Conservation (phyloP, 1,284 basidiomycete genomes). For the Marasmius tenuissimus region DNA sequence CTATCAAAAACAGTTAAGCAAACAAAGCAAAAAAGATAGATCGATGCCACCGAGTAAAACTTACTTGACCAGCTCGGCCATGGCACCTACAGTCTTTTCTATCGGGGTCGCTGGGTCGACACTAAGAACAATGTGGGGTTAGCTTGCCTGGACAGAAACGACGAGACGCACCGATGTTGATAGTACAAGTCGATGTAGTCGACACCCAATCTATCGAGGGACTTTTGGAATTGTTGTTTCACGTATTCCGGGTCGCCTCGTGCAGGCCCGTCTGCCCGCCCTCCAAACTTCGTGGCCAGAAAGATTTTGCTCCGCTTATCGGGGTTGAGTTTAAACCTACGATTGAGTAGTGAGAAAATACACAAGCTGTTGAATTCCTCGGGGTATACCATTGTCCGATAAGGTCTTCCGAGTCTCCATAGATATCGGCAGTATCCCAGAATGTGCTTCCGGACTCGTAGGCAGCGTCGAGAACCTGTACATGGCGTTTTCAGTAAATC, state of each 20-base stretch:
- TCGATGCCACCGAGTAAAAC: not conserved
- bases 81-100: constrained; percentile 33
- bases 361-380: too few relatives aligned
- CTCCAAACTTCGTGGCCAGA: constrained; percentile 53
- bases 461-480: constrained; percentile 15
- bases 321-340: constrained; percentile 39
- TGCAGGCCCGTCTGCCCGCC: constrained; percentile 16
- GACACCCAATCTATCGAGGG: constrained; percentile 10
- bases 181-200: constrained; percentile 15
- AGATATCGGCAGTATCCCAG: constrained; percentile 17
- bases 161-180: constrained; percentile 9
- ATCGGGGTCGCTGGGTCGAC: constrained; percentile 13
- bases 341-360: too few relatives aligned
- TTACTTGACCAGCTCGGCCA: constrained; percentile 46
- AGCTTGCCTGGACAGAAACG: not conserved
- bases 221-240: constrained; percentile 9
- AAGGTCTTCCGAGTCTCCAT: constrained; percentile 12
- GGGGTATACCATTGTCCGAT: not conserved
- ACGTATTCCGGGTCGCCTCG: constrained; percentile 29
- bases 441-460: constrained; percentile 8
- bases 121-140: not conserved
- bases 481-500: not conserved
- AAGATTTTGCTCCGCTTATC: constrained; percentile 46
- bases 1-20: constrained; percentile 18
- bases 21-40: not conserved